phyloP scores from a whole-genome alignment of 148 eudicot species.

The Cornus controversa region DNA sequence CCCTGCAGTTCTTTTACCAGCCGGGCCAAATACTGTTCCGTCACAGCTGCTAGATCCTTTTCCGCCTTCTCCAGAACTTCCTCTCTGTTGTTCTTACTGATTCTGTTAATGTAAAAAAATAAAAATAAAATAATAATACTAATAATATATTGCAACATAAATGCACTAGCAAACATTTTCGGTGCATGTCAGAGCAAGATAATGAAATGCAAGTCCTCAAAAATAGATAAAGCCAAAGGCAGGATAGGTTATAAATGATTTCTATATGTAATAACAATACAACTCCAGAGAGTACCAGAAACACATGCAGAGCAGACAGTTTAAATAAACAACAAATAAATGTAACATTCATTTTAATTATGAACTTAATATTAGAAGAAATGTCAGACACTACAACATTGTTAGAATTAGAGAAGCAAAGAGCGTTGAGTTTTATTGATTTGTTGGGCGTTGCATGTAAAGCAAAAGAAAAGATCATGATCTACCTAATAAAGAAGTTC shows the following conservation, averaged over 20 bases:
- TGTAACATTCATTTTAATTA: neutral
- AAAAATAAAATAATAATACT: neutral
- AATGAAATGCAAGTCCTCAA: neutral
- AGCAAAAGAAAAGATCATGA: neutral
- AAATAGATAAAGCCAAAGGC: neutral
- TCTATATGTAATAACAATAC: neutral
- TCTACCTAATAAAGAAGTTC: too few species aligned
- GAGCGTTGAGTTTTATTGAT: neutral
- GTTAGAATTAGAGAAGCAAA: neutral
- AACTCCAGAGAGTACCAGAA: neutral
- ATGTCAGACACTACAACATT: neutral
- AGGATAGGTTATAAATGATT: neutral
- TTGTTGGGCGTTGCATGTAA: neutral
- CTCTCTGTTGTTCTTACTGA: slow-evolving; percentile 78
- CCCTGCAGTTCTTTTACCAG: slow-evolving; percentile 80
- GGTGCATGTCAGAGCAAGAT: neutral
- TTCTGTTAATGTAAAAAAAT: slow-evolving; percentile 45
- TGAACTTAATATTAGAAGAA: neutral
- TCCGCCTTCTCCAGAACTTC: slow-evolving; percentile 84
- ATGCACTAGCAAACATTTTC: neutral
- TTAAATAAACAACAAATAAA: neutral
- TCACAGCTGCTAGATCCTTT: slow-evolving; percentile 83
- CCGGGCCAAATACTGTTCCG: slow-evolving; percentile 63
- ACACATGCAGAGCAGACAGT: neutral
- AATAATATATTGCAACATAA: neutral